Conservation (phyloP, 208 protist genomes). For the Angomonas desouzai region DNA sequence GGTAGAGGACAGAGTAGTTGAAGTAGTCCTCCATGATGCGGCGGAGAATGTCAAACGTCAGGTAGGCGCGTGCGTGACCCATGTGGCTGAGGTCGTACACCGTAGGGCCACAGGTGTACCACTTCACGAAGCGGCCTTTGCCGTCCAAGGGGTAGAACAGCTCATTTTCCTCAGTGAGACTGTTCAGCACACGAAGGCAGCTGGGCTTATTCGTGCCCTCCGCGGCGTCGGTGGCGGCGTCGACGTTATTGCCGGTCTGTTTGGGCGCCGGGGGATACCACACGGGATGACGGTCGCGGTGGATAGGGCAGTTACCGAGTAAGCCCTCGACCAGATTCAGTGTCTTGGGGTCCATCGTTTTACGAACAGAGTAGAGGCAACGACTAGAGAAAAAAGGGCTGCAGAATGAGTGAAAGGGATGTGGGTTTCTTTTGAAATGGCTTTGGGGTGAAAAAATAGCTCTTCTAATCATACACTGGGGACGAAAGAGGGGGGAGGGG, state of each 20-base stretch:
- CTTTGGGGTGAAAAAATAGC: no score
- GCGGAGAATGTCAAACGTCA: conserved; percentile 97
- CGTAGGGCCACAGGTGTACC: conserved; percentile 98
- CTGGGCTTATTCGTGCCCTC: conserved; percentile 15
- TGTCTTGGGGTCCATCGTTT: neutral
- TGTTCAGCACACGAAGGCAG: conserved; percentile 68
- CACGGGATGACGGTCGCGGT: conserved; percentile 57
- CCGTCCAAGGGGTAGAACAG: conserved; percentile 60
- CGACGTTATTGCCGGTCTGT: neutral
- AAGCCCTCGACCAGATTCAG: conserved; percentile 30
- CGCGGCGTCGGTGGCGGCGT: neutral
- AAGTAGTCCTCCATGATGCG: conserved; percentile 97
- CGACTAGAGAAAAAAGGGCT: no score
- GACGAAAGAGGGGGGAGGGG: neutral
- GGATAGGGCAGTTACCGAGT: conserved; percentile 31
- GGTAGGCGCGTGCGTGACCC: conserved; percentile 98
- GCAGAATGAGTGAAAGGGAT: no score
- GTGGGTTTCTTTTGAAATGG: no score
- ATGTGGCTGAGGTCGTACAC: conserved; percentile 97
- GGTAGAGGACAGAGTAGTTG: conserved; percentile 85
- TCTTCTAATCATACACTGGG: neutral
- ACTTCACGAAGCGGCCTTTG: conserved; percentile 50
- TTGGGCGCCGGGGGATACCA: conserved; percentile 59
- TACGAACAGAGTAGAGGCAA: neutral
- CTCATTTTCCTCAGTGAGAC: conserved; percentile 78